Base-by-base conservation (phyloP, 495 filamentous ascomycete species). In the Extremus antarcticus region DNA sequence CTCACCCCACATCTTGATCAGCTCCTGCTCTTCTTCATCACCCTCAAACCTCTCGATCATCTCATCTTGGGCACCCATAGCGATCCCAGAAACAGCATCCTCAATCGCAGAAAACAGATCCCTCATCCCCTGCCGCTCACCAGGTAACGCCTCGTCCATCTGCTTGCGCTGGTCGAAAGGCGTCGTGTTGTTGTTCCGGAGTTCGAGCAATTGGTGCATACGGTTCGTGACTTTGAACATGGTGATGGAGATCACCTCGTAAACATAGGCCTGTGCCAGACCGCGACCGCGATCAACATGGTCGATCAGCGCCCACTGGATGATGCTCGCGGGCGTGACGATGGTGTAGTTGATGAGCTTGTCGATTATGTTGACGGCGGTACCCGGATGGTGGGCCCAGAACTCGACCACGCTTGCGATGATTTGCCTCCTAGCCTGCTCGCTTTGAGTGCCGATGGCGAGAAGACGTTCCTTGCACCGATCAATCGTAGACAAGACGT, bases 341-440 rank as follows among this genome's bases (percentile, higher is more conserved):
- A 99, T 94, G 35, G 86, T 89, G 73, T 97, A 99, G 67, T 99
- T 99, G 24, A 99, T 83, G 2, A 99, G 76, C 71, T 95, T 97
- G 74, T 99, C 92, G 53, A 97, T 78, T 62, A 99, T 90, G 62
- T 85, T 86, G 63, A 96, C 84, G 25, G 90, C 94, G 41, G 95
- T 83, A 29, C 92, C 92, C 0, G 92, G 88, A 59, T 97, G 92
- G 51, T 90, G 84, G 39, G 77, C 76, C 92, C 92, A 99, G 73
- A 95, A 97, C 15, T 83, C 79, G 74, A 96, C 84, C 25, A 96
- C 91, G 9, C 85, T 86, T 11, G 81, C 78, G 56, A 97, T 86
- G 58, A 99, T 94, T 67, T 99, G 94, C 51, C 79, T 77, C 19
- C 88, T 81, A 1, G 88, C 89, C 20, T 72, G 72, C 32, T 64